phyloP scores from a whole-genome alignment of 306 rosid genomes.

The Trichosanthes cucumerina region DNA sequence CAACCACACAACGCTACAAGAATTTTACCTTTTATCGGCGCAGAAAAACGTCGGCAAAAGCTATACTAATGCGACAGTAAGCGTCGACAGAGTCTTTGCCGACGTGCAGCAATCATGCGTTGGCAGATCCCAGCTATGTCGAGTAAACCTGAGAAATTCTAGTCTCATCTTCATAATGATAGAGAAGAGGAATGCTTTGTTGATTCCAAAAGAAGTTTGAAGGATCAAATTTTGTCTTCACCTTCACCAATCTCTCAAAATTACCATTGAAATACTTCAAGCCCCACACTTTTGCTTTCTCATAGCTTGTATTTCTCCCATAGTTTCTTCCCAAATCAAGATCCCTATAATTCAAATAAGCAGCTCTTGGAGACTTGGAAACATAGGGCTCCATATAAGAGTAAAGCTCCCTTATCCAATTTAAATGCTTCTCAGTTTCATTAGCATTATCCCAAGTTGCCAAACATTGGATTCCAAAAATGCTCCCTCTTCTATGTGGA shows the following conservation, averaged over 20 bases:
- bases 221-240: conserved; percentile 20
- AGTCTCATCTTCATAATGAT: background rate
- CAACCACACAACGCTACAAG: too few species aligned
- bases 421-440: conserved; percentile 25
- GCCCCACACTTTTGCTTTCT: conserved; percentile 32
- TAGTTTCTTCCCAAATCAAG: conserved; percentile 58
- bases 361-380: conserved; percentile 47
- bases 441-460: conserved; percentile 30
- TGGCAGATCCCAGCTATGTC: too few species aligned
- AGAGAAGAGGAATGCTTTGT: conserved; percentile 15
- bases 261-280: conserved; percentile 18
- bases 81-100: too few species aligned
- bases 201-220: conserved; percentile 19
- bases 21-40: too few species aligned
- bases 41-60: too few species aligned
- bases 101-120: too few species aligned
- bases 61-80: too few species aligned
- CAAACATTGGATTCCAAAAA: conserved; percentile 40
- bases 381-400: conserved; percentile 55
- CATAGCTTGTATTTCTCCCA: conserved; percentile 11
- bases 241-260: conserved; percentile 7
- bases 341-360: conserved; percentile 64
- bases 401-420: conserved; percentile 47
- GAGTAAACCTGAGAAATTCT: background rate
- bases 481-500: conserved; percentile 58